phyloP scores from a whole-genome alignment of 345 rosid genomes.

The Diplotaxis tenuifolia region DNA sequence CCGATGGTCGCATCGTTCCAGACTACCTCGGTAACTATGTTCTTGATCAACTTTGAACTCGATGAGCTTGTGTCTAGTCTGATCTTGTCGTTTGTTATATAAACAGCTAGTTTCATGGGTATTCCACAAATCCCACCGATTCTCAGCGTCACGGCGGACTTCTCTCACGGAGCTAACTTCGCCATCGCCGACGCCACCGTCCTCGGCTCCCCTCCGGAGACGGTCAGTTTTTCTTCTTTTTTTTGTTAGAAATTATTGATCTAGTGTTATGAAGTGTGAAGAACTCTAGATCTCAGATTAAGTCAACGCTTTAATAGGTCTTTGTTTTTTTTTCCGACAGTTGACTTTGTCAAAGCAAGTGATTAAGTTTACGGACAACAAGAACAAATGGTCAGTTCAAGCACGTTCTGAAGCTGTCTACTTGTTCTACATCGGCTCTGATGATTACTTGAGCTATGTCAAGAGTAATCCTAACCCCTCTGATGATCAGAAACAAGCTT shows the following conservation, averaged over 20 bases:
- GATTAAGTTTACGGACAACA: conserved; percentile 18
- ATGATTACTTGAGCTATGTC: conserved; percentile 31
- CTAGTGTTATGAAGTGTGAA: neutral
- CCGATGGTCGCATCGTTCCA: conserved; percentile 43
- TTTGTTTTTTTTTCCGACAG: conserved; percentile 11
- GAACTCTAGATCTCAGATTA: neutral
- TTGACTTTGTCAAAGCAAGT: conserved; percentile 37
- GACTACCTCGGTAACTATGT: conserved; percentile 38
- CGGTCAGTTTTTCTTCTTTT: conserved; percentile 19
- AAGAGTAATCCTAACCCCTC: conserved; percentile 23
- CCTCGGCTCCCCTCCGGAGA: conserved; percentile 32
- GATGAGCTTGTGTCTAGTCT: neutral
- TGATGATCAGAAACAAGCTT: conserved; percentile 29
- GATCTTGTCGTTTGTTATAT: no score
- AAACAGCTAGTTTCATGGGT: conserved; percentile 31
- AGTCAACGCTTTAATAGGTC: neutral
- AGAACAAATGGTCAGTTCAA: conserved; percentile 29
- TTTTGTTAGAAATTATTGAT: neutral
- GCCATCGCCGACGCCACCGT: conserved; percentile 40
- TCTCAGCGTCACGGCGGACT: conserved; percentile 22
- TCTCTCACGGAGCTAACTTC: conserved; percentile 40
- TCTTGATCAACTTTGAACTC: neutral
- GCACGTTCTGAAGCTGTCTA: conserved; percentile 31
- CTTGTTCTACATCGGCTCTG: conserved; percentile 36
- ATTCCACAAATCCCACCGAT: conserved; percentile 32